A percentile compares a stretch with the other conserved stretches of the same genome.
These are phyloP conservation scores for Ormosia semicastrata DNA, from an alignment of 306 rosid species.

Conservation along the genomic window DNA sequence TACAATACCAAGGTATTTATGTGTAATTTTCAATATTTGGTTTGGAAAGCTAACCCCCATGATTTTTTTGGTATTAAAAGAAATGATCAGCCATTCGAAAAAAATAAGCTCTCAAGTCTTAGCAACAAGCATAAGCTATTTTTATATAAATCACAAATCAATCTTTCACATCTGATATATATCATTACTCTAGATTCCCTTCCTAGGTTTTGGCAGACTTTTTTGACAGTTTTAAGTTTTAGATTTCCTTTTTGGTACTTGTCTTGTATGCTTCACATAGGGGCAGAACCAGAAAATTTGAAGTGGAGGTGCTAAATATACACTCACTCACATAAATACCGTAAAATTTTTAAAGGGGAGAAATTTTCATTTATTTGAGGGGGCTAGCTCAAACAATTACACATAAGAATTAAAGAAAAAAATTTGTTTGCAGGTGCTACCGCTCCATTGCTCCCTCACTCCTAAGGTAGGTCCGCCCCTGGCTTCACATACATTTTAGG, in stretches of 20 bases:
- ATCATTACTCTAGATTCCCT: background rate
- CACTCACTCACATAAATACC: background rate
- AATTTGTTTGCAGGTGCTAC: too few relatives aligned
- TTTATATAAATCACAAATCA: constrained; percentile 6
- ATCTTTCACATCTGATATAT: background rate
- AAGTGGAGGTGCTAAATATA: background rate
- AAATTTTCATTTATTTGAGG: background rate
- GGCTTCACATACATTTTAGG: background rate
- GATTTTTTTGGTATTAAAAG: background rate
- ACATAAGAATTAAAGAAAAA: background rate
- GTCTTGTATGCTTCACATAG: background rate
- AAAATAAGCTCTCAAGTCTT: background rate
- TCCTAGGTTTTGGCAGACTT: background rate
- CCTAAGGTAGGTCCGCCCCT: too few relatives aligned
- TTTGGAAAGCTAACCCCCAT: background rate
- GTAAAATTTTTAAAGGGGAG: background rate
- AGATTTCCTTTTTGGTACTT: background rate
- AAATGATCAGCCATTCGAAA: background rate
- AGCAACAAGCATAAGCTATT: background rate
- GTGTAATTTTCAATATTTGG: background rate
- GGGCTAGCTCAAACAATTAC: background rate
- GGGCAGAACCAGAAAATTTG: background rate
- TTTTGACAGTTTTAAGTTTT: background rate
- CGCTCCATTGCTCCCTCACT: too few relatives aligned
- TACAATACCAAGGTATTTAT: background rate